Evolutionary conservation across 306 rosid species (phyloP), one percentile per base, ranked within the genome.

Genomic region (Malus orientalis): DNA sequence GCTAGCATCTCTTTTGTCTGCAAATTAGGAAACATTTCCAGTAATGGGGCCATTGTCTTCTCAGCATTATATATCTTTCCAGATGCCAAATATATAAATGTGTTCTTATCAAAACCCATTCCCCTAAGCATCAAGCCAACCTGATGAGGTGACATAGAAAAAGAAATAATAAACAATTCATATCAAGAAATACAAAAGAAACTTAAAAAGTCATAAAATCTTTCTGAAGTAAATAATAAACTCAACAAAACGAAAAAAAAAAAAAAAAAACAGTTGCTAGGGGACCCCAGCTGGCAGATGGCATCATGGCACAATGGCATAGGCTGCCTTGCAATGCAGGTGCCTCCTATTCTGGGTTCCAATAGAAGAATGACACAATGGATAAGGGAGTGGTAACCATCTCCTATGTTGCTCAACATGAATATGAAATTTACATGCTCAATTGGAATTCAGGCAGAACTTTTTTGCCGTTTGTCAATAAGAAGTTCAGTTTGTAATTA

Each of bases 71-170:
- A 95, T 86, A 95, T 95, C 78, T 80, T 86, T 74, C 99, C 99
- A 40, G 98, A 92, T 74, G 98, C 99, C 87, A 95, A 88, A 85
- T 74, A 95, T 82, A 95, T 89, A 78, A 87, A 89, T 14, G 98
- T 92, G 90, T 85, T 88, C 82, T 81, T 88, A 5, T 89, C 87
- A 79, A 95, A 95, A 53, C 99, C 97, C 99, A 92, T 95, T 77
- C 97, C 99, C 81, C 96, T 91, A 54, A 95, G 96, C 97, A 92
- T 95, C 83, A 95, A 82, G 59, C 99, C 99, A 44, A 95, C 98
- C 98, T 95, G 81, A 76, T 73, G 74, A 87, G 75, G 77, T 32
- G 60, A 30, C 44, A 42, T 0, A 61, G 16, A 70, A 59, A 69
- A 79, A 74, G 81, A 77, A 49, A 75, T 54, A 71, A 66, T 67